Evolutionary conservation across 2,329 filamentous ascomycete species (phyloP), one percentile per base, ranked within the genome.

Genomic region (Aotearoamyces nothofagi): DNA sequence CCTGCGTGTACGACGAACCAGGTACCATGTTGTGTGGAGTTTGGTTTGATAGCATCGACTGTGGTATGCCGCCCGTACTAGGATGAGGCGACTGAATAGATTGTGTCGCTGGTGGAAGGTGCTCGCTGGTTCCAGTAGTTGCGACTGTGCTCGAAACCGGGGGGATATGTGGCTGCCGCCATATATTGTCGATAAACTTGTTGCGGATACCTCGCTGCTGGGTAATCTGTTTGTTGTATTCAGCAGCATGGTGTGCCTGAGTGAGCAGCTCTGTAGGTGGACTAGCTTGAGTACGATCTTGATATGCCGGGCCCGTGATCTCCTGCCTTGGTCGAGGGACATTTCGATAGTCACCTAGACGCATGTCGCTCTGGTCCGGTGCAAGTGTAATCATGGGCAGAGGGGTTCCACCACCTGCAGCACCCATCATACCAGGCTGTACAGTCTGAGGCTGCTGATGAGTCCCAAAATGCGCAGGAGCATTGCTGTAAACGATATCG

Each of bases 311-410:
- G 14, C 86, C 90, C 9, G 79, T 73, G 37, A 94, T 73, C 48
- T 96, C 90, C 55, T 94, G 90, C 39, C 87, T 73, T 13, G 84
- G 80, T 30, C 83, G 78, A 36, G 80, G 75, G 39, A 93, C 80
- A 46, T 71, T 77, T 44, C 76, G 79, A 49, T 87, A 92, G 51
- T 92, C 83, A 47, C 78, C 72, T 37, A 78, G 65, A 42, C 81
- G 69, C 39, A 77, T 69, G 46, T 87, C 77, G 47, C 78, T 78
- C 37, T 84, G 69, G 40, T 83, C 77, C 55, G 80, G 69, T 47
- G 76, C 70, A 53, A 80, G 65, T 52, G 83, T 81, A 58, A 92
- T 87, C 67, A 86, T 80, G 34, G 81, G 76, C 48, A 92, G 71
- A 51, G 80, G 76, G 33, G 76, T 69, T 41, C 77, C 62, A 39